Percentiles rank a stretch among this genome's conserved stretches.
Evolutionary conservation across 2,329 filamentous ascomycete species (phyloP).

Genomic region (Talaromyces sp.): DNA sequence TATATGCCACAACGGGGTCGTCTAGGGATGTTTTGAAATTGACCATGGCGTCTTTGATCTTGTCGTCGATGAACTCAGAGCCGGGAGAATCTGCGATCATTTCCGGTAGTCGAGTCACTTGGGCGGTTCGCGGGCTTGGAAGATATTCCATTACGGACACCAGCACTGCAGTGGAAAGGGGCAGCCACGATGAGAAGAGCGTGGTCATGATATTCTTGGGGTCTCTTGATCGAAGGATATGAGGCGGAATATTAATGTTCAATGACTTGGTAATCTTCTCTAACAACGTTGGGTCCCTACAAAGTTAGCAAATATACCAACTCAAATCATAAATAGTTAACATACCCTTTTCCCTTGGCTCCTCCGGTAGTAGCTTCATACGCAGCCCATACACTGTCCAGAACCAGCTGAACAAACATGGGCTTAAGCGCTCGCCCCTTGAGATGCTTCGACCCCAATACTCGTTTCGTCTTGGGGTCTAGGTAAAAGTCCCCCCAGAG

Average conservation of each 20-base stretch:
- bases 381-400: conserved; percentile 93
- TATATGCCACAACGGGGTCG: conserved; percentile 83
- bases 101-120: conserved; percentile 71
- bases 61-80: conserved; percentile 60
- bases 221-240: conserved; percentile 77
- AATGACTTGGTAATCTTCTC: conserved; percentile 96
- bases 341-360: conserved; percentile 71
- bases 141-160: conserved; percentile 92
- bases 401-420: conserved; percentile 93
- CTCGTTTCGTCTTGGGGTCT: conserved; percentile 93
- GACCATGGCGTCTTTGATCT: conserved; percentile 73
- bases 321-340: conserved; percentile 13
- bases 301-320: conserved; percentile 26
- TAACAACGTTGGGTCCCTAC: conserved; percentile 67
- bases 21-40: conserved; percentile 65
- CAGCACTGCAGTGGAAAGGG: conserved; percentile 82
- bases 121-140: conserved; percentile 74
- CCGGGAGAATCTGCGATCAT: conserved; percentile 77
- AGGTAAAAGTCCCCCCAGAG: conserved; percentile 96
- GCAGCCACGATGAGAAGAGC: conserved; percentile 84
- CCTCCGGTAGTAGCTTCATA: conserved; percentile 86
- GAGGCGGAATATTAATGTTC: conserved; percentile 74
- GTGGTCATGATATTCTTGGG: conserved; percentile 76
- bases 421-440: conserved; percentile 89
- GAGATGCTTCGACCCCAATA: conserved; percentile 83